Evolutionary conservation across 305 asterid species (phyloP).

Genomic region (Fraxinus floribunda): DNA sequence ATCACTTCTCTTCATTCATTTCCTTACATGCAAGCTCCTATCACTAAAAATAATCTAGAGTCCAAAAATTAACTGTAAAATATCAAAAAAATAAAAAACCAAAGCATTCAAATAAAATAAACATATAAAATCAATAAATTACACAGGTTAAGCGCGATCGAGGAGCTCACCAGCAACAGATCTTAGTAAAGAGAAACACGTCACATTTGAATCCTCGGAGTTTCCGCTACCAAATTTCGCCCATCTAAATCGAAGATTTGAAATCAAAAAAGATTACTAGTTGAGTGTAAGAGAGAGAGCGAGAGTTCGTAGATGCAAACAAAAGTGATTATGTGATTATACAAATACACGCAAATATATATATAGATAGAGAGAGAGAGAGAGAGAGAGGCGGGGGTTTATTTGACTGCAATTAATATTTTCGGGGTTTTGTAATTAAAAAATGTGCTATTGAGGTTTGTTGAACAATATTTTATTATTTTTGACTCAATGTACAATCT

Average conservation of each 20-base stretch:
- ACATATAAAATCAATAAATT: neutral
- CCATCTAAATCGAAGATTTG: conserved; percentile 22
- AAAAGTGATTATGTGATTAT: conserved; percentile 6
- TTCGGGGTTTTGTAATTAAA: conserved; percentile 20
- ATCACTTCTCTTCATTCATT: conserved; percentile 17
- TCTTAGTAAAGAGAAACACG: conserved; percentile 50
- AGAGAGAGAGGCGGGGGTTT: conserved; percentile 49
- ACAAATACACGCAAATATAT: neutral
- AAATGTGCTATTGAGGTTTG: neutral
- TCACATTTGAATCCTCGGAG: conserved; percentile 55
- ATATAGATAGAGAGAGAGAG: neutral
- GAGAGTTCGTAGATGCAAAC: conserved; percentile 23
- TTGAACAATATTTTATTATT: neutral
- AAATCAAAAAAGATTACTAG: neutral
- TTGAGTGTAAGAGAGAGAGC: conserved; percentile 19
- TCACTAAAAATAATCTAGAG: conserved; percentile 32
- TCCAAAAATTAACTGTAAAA: conserved; percentile 13
- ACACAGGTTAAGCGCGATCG: conserved; percentile 38
- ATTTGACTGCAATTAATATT: conserved; percentile 28
- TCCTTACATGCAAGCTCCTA: conserved; percentile 25
- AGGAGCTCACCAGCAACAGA: conserved; percentile 58
- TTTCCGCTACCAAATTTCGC: conserved; percentile 32
- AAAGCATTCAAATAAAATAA: conserved; percentile 3
- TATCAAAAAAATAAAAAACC: conserved; percentile 13
- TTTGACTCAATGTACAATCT: neutral